Conservation (phyloP, 164 flowering plant species). For the Cinnamomum micranthum region DNA sequence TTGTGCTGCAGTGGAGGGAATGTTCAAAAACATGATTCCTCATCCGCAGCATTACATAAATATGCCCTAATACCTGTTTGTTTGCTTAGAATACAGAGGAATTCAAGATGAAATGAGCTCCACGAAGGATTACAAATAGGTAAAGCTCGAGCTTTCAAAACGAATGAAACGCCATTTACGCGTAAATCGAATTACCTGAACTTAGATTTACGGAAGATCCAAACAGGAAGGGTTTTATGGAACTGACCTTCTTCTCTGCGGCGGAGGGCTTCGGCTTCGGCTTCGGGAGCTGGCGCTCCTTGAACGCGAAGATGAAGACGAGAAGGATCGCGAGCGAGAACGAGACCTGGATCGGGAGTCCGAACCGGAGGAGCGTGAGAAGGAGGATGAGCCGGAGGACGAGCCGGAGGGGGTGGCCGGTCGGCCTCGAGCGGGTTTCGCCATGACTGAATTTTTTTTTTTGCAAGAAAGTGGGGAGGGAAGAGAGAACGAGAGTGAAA, state of each 20-base stretch:
- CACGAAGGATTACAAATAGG: too few species aligned
- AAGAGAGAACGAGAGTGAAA: neutral
- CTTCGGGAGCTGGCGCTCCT: conserved; percentile 58
- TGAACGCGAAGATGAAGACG: conserved; percentile 62
- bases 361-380: conserved; percentile 44
- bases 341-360: conserved; percentile 28
- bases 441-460: conserved; percentile 15
- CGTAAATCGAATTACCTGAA: too few species aligned
- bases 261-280: conserved; percentile 49
- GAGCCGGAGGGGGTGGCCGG: conserved; percentile 29
- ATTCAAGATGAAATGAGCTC: too few species aligned
- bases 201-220: neutral
- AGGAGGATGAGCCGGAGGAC: conserved; percentile 22
- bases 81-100: too few species aligned
- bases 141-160: too few species aligned
- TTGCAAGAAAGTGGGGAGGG: neutral
- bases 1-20: too few species aligned
- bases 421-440: conserved; percentile 41
- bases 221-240: neutral
- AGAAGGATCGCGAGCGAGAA: conserved; percentile 41
- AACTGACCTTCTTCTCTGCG: conserved; percentile 44
- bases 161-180: too few species aligned
- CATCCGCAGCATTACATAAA: too few species aligned
- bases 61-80: too few species aligned
- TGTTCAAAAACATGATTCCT: too few species aligned